A percentile compares a stretch with the other conserved stretches of the same genome.
phyloP scores from a whole-genome alignment of 805 yeast species.

The Candida pini region DNA sequence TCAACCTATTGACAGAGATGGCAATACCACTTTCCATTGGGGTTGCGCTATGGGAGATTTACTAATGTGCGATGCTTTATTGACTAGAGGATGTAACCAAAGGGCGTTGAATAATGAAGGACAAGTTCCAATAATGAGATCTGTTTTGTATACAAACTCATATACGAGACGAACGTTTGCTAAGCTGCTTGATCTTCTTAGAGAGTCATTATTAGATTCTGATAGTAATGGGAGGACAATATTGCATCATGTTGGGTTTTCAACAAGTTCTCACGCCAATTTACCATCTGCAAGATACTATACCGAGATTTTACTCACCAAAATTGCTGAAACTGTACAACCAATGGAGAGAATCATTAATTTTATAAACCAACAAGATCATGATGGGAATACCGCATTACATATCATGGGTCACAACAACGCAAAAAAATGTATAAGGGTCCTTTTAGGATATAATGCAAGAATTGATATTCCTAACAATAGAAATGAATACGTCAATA shows the following conservation, averaged over 20 bases:
- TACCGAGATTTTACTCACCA: slow-evolving; percentile 67
- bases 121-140: slow-evolving; percentile 80
- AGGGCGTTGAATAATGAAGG: slow-evolving; percentile 60
- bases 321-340: slow-evolving; percentile 54
- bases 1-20: slow-evolving; percentile 87
- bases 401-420: slow-evolving; percentile 45
- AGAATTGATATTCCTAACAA: slow-evolving; percentile 46
- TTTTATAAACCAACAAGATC: slow-evolving; percentile 52
- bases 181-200: slow-evolving; percentile 66
- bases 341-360: slow-evolving; percentile 56
- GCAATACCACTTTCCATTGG: slow-evolving; percentile 95
- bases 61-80: slow-evolving; percentile 66
- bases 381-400: slow-evolving; percentile 50
- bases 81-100: slow-evolving; percentile 71
- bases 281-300: slow-evolving; percentile 81
- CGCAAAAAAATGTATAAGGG: slow-evolving; percentile 39
- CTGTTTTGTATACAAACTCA: slow-evolving; percentile 84
- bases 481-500: slow-evolving; percentile 37
- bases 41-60: slow-evolving; percentile 93
- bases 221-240: slow-evolving; percentile 74
- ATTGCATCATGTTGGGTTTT: slow-evolving; percentile 76
- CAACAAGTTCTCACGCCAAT: slow-evolving; percentile 60
- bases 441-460: slow-evolving; percentile 44
- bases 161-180: slow-evolving; percentile 78
- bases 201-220: slow-evolving; percentile 69